A percentile compares a stretch with the other conserved stretches of the same genome.
phyloP scores from a whole-genome alignment of 192 early-diverging fungal genomes.

The Coemansia sp. region DNA sequence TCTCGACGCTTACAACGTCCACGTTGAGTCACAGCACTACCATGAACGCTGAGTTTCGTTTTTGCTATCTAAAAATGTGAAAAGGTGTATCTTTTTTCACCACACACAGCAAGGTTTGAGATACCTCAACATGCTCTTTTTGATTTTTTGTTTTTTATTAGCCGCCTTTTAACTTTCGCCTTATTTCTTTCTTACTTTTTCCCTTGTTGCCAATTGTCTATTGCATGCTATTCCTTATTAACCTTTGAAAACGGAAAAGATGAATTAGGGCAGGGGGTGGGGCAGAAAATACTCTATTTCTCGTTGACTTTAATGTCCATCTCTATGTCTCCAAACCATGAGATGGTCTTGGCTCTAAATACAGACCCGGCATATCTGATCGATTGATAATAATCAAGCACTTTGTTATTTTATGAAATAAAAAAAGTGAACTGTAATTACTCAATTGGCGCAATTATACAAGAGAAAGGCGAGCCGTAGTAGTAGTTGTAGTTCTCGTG shows the following conservation, averaged over 20 bases:
- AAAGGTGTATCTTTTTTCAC: background rate
- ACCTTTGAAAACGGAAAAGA: background rate
- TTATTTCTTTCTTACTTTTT: background rate
- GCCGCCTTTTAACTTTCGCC: background rate
- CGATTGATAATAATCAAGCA: no score
- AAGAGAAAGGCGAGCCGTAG: background rate
- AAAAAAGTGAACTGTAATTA: background rate
- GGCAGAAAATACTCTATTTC: no score
- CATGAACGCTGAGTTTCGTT: conserved; percentile 33
- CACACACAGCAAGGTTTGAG: background rate
- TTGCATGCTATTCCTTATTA: background rate
- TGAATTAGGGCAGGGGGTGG: no score
- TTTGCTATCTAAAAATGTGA: background rate
- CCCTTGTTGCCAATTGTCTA: background rate
- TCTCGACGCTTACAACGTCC: conserved; percentile 42
- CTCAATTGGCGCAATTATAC: background rate
- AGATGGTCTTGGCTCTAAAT: no score
- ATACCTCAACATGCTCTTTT: background rate
- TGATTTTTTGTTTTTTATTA: background rate
- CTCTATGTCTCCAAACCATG: no score
- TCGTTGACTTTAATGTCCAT: no score
- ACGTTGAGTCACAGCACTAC: conserved; percentile 51
- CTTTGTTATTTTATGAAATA: background rate
- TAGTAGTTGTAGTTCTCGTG: background rate
- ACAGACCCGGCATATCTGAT: no score